Percentiles rank a stretch among this genome's conserved stretches.
phyloP scores from a whole-genome alignment of 2,329 filamentous ascomycete genomes.

The Calcarisporium arbuscula region DNA sequence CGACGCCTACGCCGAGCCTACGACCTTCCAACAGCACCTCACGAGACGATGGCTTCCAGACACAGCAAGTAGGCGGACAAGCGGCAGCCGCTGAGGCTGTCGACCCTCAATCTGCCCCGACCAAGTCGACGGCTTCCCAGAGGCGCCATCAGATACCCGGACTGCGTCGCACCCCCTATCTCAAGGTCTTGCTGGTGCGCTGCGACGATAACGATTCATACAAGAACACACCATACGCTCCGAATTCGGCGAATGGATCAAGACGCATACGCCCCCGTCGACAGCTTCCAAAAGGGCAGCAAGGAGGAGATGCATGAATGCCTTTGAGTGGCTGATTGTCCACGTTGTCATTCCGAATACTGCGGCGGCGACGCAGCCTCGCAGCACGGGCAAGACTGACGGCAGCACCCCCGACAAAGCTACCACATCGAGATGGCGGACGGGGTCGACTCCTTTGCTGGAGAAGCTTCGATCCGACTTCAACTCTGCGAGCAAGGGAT shows the following conservation, averaged over 20 bases:
- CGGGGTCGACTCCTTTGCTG: constrained; percentile 72
- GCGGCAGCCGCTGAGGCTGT: constrained; percentile 30
- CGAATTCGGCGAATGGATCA: constrained; percentile 86
- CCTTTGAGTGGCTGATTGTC: constrained; percentile 90
- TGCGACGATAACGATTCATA: constrained; percentile 97
- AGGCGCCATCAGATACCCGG: constrained; percentile 93
- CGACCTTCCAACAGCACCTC: constrained; percentile 26
- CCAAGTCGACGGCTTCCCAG: constrained; percentile 25
- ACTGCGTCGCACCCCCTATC: constrained; percentile 83
- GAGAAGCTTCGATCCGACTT: constrained; percentile 91
- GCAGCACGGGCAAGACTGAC: constrained; percentile 51
- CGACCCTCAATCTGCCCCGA: constrained; percentile 25
- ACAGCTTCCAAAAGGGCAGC: constrained; percentile 48
- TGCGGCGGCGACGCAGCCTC: constrained; percentile 69
- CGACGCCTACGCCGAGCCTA: constrained; percentile 20
- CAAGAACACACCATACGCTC: constrained; percentile 71
- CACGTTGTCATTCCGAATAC: constrained; percentile 90
- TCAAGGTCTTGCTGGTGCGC: constrained; percentile 82
- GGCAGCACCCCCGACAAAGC: constrained; percentile 59
- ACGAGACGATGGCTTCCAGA: constrained; percentile 55
- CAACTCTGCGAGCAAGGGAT: constrained; percentile 64
- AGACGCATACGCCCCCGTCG: constrained; percentile 59
- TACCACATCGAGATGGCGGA: constrained; percentile 66
- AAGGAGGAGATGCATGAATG: constrained; percentile 87
- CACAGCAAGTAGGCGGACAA: constrained; percentile 42